phyloP scores from a whole-genome alignment of 129 eudicot species.

The Centaurea solstitialis region DNA sequence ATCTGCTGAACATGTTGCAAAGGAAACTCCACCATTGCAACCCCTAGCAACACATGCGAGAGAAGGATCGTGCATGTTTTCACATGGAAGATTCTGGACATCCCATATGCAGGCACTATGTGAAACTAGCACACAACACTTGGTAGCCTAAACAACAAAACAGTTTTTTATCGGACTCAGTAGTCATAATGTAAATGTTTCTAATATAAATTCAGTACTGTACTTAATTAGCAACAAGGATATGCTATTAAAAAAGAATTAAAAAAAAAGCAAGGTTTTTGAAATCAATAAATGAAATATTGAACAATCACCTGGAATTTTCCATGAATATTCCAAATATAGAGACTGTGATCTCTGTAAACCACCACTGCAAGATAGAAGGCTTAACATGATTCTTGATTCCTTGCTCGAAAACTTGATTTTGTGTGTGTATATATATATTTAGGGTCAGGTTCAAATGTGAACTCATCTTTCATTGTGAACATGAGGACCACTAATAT shows the following conservation, averaged over 20 bases:
- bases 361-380: constrained; percentile 61
- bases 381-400: constrained; percentile 10
- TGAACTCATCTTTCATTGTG: too few species aligned
- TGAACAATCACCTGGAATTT: constrained; percentile 48
- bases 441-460: too few species aligned
- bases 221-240: constrained; percentile 22
- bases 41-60: constrained; percentile 78
- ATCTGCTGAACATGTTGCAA: constrained; percentile 81
- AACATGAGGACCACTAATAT: too few species aligned
- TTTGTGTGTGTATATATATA: too few species aligned
- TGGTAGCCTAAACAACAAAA: constrained; percentile 59
- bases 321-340: constrained; percentile 66
- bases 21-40: constrained; percentile 69
- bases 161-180: constrained; percentile 20
- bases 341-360: constrained; percentile 68
- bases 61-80: constrained; percentile 75
- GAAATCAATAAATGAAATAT: not conserved
- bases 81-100: constrained; percentile 63
- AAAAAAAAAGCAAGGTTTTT: not conserved
- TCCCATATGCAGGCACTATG: constrained; percentile 80
- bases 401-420: not conserved
- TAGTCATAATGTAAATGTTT: constrained; percentile 6
- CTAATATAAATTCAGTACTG: not conserved
- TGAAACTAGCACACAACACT: constrained; percentile 74
- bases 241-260: not conserved